phyloP scores from a whole-genome alignment of 352 stramenopile genomes.

The Pythium periplocum region DNA sequence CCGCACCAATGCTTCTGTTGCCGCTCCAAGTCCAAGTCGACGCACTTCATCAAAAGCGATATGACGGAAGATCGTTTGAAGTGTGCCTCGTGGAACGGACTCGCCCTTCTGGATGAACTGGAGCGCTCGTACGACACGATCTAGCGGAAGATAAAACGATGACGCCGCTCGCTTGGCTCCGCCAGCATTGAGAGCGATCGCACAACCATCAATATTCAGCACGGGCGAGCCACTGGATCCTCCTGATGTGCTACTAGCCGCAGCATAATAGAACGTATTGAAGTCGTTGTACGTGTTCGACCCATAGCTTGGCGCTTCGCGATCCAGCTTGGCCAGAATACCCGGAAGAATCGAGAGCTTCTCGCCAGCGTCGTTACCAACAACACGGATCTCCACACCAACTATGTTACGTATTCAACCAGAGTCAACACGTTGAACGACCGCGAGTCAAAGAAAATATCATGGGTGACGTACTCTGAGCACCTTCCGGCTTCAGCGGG shows the following conservation, averaged over 20 bases:
- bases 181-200: constrained; percentile 90
- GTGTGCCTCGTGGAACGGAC: constrained; percentile 62
- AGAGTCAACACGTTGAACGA: background rate
- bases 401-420: constrained; percentile 29
- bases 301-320: constrained; percentile 86
- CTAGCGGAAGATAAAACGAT: constrained; percentile 88
- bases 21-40: constrained; percentile 60
- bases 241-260: constrained; percentile 82
- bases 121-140: constrained; percentile 81
- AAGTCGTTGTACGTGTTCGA: constrained; percentile 88
- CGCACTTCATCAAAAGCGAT: constrained; percentile 88
- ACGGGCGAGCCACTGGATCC: constrained; percentile 88
- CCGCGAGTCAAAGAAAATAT: background rate
- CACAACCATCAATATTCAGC: constrained; percentile 81
- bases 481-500: constrained; percentile 73
- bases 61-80: constrained; percentile 88
- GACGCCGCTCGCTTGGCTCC: constrained; percentile 84
- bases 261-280: constrained; percentile 92
- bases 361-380: constrained; percentile 91
- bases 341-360: constrained; percentile 89
- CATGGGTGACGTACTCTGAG: constrained; percentile 42
- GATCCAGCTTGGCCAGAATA: constrained; percentile 88
- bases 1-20: constrained; percentile 69
- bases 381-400: constrained; percentile 88
- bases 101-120: constrained; percentile 49